Evolutionary conservation across 441 rosid species (phyloP).

Genomic region (Gossypium trilobum): DNA sequence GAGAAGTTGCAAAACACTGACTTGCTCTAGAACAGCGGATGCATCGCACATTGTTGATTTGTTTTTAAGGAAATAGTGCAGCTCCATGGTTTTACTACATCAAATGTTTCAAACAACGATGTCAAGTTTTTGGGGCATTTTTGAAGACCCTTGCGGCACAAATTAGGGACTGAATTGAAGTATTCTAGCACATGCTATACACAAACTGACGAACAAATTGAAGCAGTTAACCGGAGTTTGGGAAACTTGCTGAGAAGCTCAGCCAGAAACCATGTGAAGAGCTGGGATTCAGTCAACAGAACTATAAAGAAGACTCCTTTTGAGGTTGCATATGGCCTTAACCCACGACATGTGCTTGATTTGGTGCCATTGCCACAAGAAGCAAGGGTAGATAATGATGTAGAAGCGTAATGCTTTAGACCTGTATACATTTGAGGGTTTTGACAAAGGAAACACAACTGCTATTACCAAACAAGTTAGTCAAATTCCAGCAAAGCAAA

Average conservation of each 20-base stretch:
- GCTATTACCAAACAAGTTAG: neutral
- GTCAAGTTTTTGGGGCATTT: neutral
- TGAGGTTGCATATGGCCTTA: neutral
- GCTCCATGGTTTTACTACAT: neutral
- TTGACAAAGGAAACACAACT: neutral
- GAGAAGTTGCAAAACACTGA: neutral
- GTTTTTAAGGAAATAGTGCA: too few relatives aligned
- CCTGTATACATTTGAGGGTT: neutral
- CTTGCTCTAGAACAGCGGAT: too few relatives aligned
- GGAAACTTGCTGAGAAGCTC: neutral
- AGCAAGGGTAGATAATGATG: neutral
- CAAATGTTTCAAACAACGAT: neutral
- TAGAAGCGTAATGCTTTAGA: neutral
- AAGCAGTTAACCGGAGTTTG: neutral
- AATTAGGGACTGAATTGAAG: neutral
- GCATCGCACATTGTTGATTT: too few relatives aligned
- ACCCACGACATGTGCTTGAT: neutral
- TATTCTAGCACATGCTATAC: neutral
- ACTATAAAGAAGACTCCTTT: neutral
- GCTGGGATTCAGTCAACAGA: neutral
- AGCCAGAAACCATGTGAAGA: neutral
- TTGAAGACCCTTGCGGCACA: neutral
- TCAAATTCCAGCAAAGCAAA: neutral
- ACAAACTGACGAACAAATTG: neutral
- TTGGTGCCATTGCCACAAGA: neutral